Conservation (phyloP, 2,329 filamentous ascomycete species). For the Myriosclerotinia duriaeana region DNA sequence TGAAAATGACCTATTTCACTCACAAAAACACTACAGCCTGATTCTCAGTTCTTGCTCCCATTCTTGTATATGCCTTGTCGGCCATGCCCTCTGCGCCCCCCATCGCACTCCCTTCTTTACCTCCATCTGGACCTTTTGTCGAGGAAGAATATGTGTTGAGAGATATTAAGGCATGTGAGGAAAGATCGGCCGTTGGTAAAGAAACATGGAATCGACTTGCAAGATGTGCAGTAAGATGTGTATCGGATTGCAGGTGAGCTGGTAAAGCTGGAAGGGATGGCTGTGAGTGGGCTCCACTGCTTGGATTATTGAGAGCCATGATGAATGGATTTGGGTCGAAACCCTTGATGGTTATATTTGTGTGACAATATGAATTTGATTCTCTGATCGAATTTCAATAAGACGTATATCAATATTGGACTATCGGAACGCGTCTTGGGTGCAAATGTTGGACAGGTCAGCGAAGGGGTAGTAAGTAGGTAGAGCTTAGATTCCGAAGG, state of each 20-base stretch:
- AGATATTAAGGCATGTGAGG: constrained; percentile 86
- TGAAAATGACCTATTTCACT: constrained; percentile 44
- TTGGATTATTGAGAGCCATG: constrained; percentile 55
- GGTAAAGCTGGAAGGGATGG: constrained; percentile 86
- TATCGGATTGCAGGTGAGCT: constrained; percentile 75
- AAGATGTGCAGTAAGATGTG: constrained; percentile 76
- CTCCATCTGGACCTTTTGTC: constrained; percentile 83
- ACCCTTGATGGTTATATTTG: constrained; percentile 26
- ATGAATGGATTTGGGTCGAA: constrained; percentile 40
- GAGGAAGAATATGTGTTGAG: constrained; percentile 95
- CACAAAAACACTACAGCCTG: constrained; percentile 92
- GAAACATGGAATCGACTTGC: constrained; percentile 90
- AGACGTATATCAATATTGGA: background rate
- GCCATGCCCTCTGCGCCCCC: constrained; percentile 91
- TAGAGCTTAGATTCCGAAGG: too few species aligned
- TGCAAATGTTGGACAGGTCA: background rate
- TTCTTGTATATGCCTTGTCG: constrained; percentile 76
- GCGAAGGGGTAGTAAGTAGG: background rate
- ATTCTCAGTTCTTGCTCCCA: constrained; percentile 88
- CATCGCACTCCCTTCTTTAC: constrained; percentile 87
- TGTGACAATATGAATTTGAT: background rate
- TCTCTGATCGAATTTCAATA: background rate
- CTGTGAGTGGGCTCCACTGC: constrained; percentile 70
- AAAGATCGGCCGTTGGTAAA: constrained; percentile 81
- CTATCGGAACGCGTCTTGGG: background rate